Conservation (phyloP, 2,329 filamentous ascomycete genomes). For the Exophiala aquamarina region DNA sequence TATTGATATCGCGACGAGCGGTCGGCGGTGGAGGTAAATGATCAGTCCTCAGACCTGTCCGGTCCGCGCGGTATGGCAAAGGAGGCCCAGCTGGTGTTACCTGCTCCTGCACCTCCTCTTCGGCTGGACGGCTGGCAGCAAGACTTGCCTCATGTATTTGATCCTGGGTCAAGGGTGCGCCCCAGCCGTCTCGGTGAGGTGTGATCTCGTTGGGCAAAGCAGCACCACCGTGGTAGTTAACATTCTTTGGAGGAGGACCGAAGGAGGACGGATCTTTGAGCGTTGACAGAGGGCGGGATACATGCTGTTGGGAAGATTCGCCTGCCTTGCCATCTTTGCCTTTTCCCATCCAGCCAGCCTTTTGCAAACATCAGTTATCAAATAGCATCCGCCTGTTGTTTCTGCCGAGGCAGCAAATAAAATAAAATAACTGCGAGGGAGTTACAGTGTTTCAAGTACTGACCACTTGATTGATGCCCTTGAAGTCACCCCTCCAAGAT, state of each 20-base stretch:
- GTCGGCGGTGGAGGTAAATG: conserved; percentile 70
- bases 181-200: conserved; percentile 43
- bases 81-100: conserved; percentile 51
- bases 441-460: conserved; percentile 18
- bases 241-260: conserved; percentile 74
- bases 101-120: conserved; percentile 28
- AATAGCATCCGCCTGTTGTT: too few relatives aligned
- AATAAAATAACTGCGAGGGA: too few relatives aligned
- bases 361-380: neutral
- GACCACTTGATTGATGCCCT: conserved; percentile 59
- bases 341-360: conserved; percentile 62
- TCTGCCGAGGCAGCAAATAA: too few relatives aligned
- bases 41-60: conserved; percentile 68
- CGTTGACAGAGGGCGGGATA: conserved; percentile 64
- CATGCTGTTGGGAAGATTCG: conserved; percentile 43
- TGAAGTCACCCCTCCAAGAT: conserved; percentile 57
- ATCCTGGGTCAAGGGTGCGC: conserved; percentile 42
- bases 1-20: conserved; percentile 39
- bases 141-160: conserved; percentile 36
- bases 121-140: conserved; percentile 31
- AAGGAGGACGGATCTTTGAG: conserved; percentile 77
- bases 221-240: conserved; percentile 48
- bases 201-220: conserved; percentile 47
- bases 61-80: conserved; percentile 68
- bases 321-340: conserved; percentile 45